phyloP scores from a whole-genome alignment of 2,329 filamentous ascomycete species.

The Colletotrichum coccodes region DNA sequence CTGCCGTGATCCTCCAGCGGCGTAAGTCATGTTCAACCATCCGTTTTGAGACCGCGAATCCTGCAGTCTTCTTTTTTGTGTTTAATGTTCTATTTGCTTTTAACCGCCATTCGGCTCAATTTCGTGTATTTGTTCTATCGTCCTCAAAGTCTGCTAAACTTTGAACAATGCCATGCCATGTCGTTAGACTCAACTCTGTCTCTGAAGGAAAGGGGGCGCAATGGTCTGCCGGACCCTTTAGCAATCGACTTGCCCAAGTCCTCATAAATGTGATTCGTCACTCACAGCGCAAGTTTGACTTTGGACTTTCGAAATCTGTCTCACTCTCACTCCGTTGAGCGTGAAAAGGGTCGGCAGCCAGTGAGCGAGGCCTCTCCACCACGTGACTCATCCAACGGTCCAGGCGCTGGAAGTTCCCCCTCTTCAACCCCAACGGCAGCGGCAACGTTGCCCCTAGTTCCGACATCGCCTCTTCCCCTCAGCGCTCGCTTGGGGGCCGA shows the following conservation, averaged over 20 bases:
- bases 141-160: background rate
- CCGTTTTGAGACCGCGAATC: background rate
- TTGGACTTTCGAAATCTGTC: constrained; percentile 1
- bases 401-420: too few relatives aligned
- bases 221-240: background rate
- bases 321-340: background rate
- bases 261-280: background rate
- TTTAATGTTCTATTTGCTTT: too few relatives aligned
- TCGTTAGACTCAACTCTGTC: background rate
- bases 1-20: background rate
- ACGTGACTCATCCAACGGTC: constrained; percentile 6
- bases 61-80: background rate
- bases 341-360: background rate
- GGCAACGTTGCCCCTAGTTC: constrained; percentile 1
- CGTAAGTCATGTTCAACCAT: too few relatives aligned
- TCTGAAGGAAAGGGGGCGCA: background rate
- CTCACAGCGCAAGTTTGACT: background rate
- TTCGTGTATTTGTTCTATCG: background rate
- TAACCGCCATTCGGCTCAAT: background rate
- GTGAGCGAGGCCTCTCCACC: background rate
- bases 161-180: background rate
- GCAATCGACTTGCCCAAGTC: constrained; percentile 1
- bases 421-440: background rate
- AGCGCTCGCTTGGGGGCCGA: background rate
- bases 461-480: constrained; percentile 15